Percentiles rank a stretch among this genome's conserved stretches.
These are phyloP conservation scores for Avicennia marina DNA, from an alignment of 257 asterid species.

Conservation along the genomic window DNA sequence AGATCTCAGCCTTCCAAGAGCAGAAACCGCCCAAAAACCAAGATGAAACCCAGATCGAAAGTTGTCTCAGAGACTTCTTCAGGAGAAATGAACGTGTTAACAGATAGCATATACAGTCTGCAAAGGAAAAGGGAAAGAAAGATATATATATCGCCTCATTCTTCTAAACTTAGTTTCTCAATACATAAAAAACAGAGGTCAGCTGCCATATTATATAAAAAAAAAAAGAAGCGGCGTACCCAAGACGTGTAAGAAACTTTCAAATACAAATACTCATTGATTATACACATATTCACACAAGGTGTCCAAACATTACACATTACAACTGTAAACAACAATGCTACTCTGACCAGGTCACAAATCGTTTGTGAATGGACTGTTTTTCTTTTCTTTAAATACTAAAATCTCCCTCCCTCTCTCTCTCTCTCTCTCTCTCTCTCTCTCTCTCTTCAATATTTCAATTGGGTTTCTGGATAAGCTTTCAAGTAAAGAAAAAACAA, in stretches of 20 bases:
- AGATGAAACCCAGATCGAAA: constrained; percentile 23
- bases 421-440: constrained; percentile 12
- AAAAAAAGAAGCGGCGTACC: constrained; percentile 36
- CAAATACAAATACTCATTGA: constrained; percentile 23
- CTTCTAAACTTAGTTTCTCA: constrained; percentile 19
- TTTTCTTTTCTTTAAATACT: neutral
- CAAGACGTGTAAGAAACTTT: constrained; percentile 65
- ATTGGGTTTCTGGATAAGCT: neutral
- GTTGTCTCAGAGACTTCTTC: constrained; percentile 18
- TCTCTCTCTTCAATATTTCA: neutral
- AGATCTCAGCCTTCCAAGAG: constrained; percentile 27
- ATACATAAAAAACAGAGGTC: constrained; percentile 11
- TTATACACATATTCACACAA: constrained; percentile 12
- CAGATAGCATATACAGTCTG: constrained; percentile 13
- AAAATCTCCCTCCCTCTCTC: too few relatives aligned
- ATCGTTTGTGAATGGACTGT: neutral
- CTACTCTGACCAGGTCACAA: constrained; percentile 19
- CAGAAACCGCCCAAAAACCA: constrained; percentile 14
- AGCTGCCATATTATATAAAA: constrained; percentile 3
- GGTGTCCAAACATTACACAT: constrained; percentile 14
- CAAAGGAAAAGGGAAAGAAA: constrained; percentile 11
- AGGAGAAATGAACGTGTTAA: constrained; percentile 19
- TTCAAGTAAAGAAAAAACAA: constrained; percentile 11
- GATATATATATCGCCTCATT: constrained; percentile 19
- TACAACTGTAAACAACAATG: constrained; percentile 43